phyloP scores from a whole-genome alignment of 108 stramenopile genomes.

The Skeletonema potamos region DNA sequence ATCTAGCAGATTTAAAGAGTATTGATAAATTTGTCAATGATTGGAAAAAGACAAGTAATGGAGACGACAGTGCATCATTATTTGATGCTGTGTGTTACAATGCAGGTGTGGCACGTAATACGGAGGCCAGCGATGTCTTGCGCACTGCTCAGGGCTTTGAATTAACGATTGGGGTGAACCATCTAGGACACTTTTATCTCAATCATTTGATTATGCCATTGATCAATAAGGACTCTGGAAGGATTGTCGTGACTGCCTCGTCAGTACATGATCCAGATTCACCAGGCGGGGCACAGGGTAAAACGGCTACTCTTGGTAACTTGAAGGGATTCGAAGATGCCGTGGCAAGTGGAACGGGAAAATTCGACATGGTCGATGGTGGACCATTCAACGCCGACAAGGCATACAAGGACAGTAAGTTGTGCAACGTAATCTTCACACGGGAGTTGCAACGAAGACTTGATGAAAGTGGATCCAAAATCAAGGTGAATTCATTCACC shows the following conservation, averaged over 20 bases:
- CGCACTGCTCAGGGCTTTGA: conserved; percentile 79
- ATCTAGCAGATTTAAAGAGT: conserved; percentile 67
- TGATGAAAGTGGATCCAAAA: conserved; percentile 35
- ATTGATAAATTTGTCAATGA: conserved; percentile 56
- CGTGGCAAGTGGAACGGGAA: conserved; percentile 9
- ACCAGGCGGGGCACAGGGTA: conserved; percentile 82
- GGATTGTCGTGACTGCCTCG: conserved; percentile 83
- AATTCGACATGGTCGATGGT: conserved; percentile 91
- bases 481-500: conserved; percentile 73
- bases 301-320: conserved; percentile 74
- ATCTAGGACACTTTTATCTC: conserved; percentile 95
- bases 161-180: conserved; percentile 92
- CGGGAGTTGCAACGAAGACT: conserved; percentile 77
- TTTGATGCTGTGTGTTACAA: conserved; percentile 83
- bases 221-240: conserved; percentile 46
- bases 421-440: conserved; percentile 87
- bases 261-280: conserved; percentile 86
- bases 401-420: conserved; percentile 88
- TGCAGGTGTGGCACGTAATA: conserved; percentile 80
- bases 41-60: conserved; percentile 13
- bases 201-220: conserved; percentile 69
- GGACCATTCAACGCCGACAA: conserved; percentile 82
- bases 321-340: conserved; percentile 67
- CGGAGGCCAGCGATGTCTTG: conserved; percentile 62
- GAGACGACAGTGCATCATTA: neutral